These are phyloP conservation scores for Mortierella sp. DNA, from an alignment of 371 early-diverging fungal species.

Conservation along the genomic window DNA sequence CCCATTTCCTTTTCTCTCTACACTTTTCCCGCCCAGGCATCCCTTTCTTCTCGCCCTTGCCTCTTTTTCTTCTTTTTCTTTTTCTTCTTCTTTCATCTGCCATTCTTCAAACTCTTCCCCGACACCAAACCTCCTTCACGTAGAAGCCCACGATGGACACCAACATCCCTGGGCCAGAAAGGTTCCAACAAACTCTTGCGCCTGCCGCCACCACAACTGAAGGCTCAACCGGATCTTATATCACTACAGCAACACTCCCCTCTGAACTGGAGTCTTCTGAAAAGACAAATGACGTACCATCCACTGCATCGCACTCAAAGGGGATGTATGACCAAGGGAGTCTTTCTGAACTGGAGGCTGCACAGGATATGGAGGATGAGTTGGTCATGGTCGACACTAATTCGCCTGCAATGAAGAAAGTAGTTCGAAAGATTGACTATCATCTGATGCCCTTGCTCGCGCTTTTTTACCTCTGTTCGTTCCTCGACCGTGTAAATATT, in stretches of 20 bases:
- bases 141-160: too few species aligned
- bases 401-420: slow-evolving; percentile 23
- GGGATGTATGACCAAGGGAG: too few species aligned
- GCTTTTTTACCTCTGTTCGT: slow-evolving; percentile 76
- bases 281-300: too few species aligned
- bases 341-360: too few species aligned
- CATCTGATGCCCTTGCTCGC: slow-evolving; percentile 76
- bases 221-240: too few species aligned
- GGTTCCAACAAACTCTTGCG: too few species aligned
- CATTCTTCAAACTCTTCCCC: background rate
- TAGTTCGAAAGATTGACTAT: slow-evolving; percentile 68
- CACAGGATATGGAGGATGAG: background rate
- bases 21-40: background rate
- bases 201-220: too few species aligned
- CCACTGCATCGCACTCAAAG: too few species aligned
- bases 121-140: slow-evolving; percentile 24
- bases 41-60: background rate
- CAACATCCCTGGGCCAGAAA: too few species aligned
- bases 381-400: slow-evolving; percentile 18
- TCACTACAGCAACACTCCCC: too few species aligned
- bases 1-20: background rate
- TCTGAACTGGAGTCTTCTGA: too few species aligned
- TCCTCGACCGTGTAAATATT: slow-evolving; percentile 83
- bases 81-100: background rate
- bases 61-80: background rate